A percentile compares a stretch with the other conserved stretches of the same genome.
These are phyloP conservation scores for Rhizopus delemar DNA, from an alignment of 371 early-diverging fungal genomes.

Conservation along the genomic window DNA sequence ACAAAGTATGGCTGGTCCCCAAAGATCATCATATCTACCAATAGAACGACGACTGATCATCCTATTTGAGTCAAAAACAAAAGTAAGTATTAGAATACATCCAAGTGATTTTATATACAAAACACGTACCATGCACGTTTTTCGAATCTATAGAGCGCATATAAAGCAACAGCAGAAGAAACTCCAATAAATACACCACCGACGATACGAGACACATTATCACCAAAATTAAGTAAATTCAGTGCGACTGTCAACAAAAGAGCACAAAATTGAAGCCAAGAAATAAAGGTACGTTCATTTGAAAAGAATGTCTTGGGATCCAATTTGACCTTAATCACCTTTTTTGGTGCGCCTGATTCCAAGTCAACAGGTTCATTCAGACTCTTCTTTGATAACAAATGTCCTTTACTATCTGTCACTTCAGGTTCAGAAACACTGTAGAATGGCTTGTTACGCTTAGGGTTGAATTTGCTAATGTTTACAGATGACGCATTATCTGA, in stretches of 20 bases:
- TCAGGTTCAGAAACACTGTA: not conserved
- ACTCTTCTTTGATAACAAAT: slow-evolving; percentile 3
- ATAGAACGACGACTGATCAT: slow-evolving; percentile 58
- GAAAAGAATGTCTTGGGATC: slow-evolving; percentile 99
- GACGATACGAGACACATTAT: slow-evolving; percentile 65
- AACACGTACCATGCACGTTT: slow-evolving; percentile 71
- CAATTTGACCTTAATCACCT: slow-evolving; percentile 66
- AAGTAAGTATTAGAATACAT: slow-evolving; percentile 12
- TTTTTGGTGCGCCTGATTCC: slow-evolving; percentile 12
- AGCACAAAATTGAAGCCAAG: slow-evolving; percentile 84
- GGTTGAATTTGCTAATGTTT: not conserved
- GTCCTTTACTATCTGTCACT: not conserved
- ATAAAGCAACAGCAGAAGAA: slow-evolving; percentile 77
- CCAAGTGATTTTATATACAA: slow-evolving; percentile 23
- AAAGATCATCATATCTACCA: slow-evolving; percentile 64
- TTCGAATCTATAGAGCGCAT: slow-evolving; percentile 88
- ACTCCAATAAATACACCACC: slow-evolving; percentile 82
- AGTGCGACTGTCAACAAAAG: slow-evolving; percentile 78
- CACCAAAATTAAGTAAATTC: slow-evolving; percentile 89
- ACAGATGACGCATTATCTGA: not conserved
- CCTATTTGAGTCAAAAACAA: slow-evolving; percentile 26
- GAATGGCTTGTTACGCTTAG: not conserved
- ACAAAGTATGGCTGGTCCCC: slow-evolving; percentile 86
- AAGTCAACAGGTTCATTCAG: slow-evolving; percentile 18
- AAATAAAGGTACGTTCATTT: slow-evolving; percentile 98